A percentile compares a stretch with the other conserved stretches of the same genome.
These are phyloP conservation scores for Phytophthora capsici DNA, from an alignment of 352 stramenopile genomes.

Conservation along the genomic window DNA sequence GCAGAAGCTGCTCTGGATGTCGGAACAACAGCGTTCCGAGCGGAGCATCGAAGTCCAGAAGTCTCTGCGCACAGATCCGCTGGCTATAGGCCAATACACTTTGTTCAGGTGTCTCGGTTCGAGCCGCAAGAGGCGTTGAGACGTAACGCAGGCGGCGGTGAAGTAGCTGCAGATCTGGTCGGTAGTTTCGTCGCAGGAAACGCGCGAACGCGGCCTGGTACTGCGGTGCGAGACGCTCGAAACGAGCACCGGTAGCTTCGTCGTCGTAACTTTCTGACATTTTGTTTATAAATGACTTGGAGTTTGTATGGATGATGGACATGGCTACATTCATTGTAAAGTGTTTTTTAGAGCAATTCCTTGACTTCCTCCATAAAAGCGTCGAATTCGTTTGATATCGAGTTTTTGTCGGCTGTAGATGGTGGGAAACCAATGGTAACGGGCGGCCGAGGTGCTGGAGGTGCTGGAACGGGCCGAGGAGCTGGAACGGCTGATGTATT, in stretches of 20 bases:
- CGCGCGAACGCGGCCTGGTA: conserved; percentile 39
- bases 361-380: conserved; percentile 81
- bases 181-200: conserved; percentile 41
- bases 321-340: conserved; percentile 21
- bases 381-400: conserved; percentile 66
- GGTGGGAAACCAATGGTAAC: background rate
- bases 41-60: conserved; percentile 82
- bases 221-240: conserved; percentile 37
- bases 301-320: conserved; percentile 8
- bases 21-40: conserved; percentile 88
- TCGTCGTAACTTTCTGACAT: conserved; percentile 14
- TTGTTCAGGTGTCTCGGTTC: background rate
- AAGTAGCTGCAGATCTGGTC: conserved; percentile 19
- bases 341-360: conserved; percentile 34
- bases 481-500: conserved; percentile 11
- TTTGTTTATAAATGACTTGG: conserved; percentile 9
- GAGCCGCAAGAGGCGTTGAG: background rate
- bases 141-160: conserved; percentile 15
- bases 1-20: conserved; percentile 89
- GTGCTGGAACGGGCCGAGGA: conserved; percentile 28
- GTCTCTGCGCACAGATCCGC: conserved; percentile 72
- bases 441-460: conserved; percentile 27
- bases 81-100: conserved; percentile 54
- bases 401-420: conserved; percentile 12
- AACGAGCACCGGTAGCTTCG: conserved; percentile 36